Conservation (phyloP, 2,329 filamentous ascomycete species). For the Claviceps arundinis region DNA sequence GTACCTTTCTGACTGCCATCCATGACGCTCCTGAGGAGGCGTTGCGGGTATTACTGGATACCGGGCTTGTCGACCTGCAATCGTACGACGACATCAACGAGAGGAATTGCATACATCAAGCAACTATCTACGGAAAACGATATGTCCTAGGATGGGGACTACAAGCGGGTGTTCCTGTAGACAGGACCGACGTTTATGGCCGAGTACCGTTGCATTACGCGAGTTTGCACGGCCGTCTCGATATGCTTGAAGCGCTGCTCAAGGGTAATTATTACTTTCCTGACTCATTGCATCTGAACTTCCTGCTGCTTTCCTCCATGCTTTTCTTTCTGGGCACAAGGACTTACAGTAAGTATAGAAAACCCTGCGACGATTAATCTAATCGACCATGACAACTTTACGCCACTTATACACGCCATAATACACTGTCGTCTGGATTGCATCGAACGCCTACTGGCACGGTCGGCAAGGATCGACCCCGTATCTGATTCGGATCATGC, state of each 20-base stretch:
- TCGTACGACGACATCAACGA: constrained; percentile 97
- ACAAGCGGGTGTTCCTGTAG: constrained; percentile 60
- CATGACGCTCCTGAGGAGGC: constrained; percentile 71
- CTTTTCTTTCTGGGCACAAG: background rate
- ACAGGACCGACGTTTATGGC: constrained; percentile 82
- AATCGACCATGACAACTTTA: constrained; percentile 95
- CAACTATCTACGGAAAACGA: constrained; percentile 81
- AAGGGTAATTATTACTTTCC: constrained; percentile 31
- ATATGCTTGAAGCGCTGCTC: constrained; percentile 67
- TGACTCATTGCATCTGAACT: background rate
- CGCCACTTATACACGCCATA: constrained; percentile 86
- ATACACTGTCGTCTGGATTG: constrained; percentile 74
- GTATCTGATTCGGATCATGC: constrained; percentile 81
- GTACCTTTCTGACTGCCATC: constrained; percentile 81
- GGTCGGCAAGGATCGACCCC: constrained; percentile 75
- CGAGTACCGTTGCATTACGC: constrained; percentile 90
- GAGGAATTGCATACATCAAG: constrained; percentile 88
- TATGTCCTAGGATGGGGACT: constrained; percentile 68
- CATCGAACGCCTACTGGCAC: constrained; percentile 62
- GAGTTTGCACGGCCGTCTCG: constrained; percentile 81
- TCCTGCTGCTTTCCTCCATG: background rate
- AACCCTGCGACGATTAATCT: constrained; percentile 67
- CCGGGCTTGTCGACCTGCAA: constrained; percentile 73
- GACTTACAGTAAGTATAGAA: constrained; percentile 24
- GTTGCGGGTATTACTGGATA: constrained; percentile 63